phyloP scores from a whole-genome alignment of 345 rosid species.

The Clarkia xantiana region DNA sequence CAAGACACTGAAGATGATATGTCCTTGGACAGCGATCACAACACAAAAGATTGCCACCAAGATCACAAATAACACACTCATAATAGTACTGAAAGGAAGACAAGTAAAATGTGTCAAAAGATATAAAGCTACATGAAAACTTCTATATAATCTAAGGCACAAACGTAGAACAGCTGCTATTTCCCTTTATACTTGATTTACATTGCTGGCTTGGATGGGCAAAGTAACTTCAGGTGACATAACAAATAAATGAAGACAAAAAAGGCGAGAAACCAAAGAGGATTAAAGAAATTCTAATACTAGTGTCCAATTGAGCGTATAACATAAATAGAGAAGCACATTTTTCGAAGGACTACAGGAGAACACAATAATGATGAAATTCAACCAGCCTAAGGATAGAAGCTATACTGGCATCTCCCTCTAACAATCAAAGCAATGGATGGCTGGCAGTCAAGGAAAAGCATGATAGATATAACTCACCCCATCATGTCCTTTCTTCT shows the following conservation, averaged over 20 bases:
- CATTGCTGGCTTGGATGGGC: not conserved
- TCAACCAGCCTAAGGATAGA: too few species aligned
- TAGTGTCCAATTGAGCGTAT: too few species aligned
- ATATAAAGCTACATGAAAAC: not conserved
- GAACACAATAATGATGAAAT: too few species aligned
- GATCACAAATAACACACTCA: slow-evolving; percentile 94
- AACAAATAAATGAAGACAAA: slow-evolving; percentile 8
- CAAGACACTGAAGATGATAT: slow-evolving; percentile 90
- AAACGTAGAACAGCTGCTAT: not conserved
- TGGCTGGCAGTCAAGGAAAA: not conserved
- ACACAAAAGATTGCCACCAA: slow-evolving; percentile 89
- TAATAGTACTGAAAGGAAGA: slow-evolving; percentile 68
- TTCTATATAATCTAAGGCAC: too few species aligned
- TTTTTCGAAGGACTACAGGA: too few species aligned
- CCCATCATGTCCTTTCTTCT: slow-evolving; percentile 95
- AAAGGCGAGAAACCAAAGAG: too few species aligned
- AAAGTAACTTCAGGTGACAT: too few species aligned
- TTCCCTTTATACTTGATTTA: not conserved
- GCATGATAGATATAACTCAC: slow-evolving; percentile 28
- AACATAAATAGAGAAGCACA: too few species aligned
- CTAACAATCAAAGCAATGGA: slow-evolving; percentile 4
- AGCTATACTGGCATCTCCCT: not conserved
- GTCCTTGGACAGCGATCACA: slow-evolving; percentile 96
- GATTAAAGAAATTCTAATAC: too few species aligned
- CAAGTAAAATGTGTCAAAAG: slow-evolving; percentile 1